Base-by-base conservation (phyloP, 495 filamentous ascomycete genomes). In the Podospora pseudocomata region DNA sequence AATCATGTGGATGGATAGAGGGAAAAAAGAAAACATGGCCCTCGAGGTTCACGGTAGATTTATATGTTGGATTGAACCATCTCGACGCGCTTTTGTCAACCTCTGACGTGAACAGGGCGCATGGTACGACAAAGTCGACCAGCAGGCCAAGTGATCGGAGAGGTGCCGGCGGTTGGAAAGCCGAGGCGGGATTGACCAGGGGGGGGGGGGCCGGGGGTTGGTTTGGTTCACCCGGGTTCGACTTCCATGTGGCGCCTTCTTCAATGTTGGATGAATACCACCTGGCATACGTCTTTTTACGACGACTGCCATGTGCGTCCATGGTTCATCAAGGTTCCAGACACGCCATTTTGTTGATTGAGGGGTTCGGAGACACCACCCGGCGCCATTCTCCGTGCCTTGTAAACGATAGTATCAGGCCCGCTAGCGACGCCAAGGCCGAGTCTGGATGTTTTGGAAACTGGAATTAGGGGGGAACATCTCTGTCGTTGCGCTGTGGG, bases 181-280 rank as follows among this genome's bases (percentile, higher is more conserved):
- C 69, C 70, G 65, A 67, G 64, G 64, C 30, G 54, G 70, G 68
- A n/a, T 56, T 26, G 65, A 54, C 72, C 55, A 67, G 72, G 70
- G 70, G 26, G 20, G 20, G 20, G 68, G 65, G 26, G 57, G 11
- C 49, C 58, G 62, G 59, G 63, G 39, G 15, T 53, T 32, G 30
- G 39, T 16, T 60, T 44, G 66, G 49, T 49, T 66, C 27, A 53
- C 26, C 67, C 65, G 63, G 69, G 69, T 69, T 69, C 60, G 60
- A 55, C 58, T 70, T 67, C 57, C 55, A 67, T 69, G 66, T 69
- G 62, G 67, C 68, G 60, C 65, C n/a, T 57, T 57, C n/a, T 56
- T 66, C 49, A 26, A 59, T 69, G 55, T 54, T 59, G 26, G 23
- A 15, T 20, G 5, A 23, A 61, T 61, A 49, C 39, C 9, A 49